Base-by-base conservation (phyloP, 495 filamentous ascomycete genomes). In the Chaetomium tenue region DNA sequence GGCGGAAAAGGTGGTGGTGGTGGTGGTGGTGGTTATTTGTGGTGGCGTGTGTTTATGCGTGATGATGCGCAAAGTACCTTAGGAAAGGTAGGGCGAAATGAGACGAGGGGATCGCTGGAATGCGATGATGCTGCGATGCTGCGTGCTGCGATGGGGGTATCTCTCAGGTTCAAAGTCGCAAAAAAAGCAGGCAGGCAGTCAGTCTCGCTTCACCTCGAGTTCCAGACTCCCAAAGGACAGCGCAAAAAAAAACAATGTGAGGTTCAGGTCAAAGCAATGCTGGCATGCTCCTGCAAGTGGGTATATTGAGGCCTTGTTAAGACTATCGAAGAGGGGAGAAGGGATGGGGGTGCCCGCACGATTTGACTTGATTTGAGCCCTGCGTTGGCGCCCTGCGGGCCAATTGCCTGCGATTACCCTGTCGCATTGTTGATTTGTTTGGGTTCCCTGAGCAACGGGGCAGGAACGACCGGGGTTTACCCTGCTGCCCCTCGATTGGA, bases 361-460 rank as follows among this genome's bases (percentile, higher is more conserved):
- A 44, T 25, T 18, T 12, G 39, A 25, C 40, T 23, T 42, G 33
- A 42, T 40, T 60, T 61, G 57, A 37, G 52, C 33, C 18, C 53
- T 70, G 58, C 39, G 70, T 50, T 71, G 67, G 72, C 72, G 61
- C 68, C 54, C 58, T 61, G 46, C 48, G 51, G 53, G 55, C 72
- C 68, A 72, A 70, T 71, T 70, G 68, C 62, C 50, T 25, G 42
- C 16, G 25, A 56, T 25, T 63, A 63, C 61, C 60, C 28, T 26
- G 25, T 18, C 8, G n/a, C 52, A 39, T 72, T 72, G 68, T 72
- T 72, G 66, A 70, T 71, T 37, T 69, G 65, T 66, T 64, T 64
- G 48, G 65, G 64, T 71, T 62, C 54, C 70, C 70, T 30, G n/a
- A 63, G 70, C 70, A 74, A 74, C 72, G 58, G 40, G 55, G 37